Base-by-base conservation (phyloP, 2,329 filamentous ascomycete species). In the Biscogniauxia marginata region DNA sequence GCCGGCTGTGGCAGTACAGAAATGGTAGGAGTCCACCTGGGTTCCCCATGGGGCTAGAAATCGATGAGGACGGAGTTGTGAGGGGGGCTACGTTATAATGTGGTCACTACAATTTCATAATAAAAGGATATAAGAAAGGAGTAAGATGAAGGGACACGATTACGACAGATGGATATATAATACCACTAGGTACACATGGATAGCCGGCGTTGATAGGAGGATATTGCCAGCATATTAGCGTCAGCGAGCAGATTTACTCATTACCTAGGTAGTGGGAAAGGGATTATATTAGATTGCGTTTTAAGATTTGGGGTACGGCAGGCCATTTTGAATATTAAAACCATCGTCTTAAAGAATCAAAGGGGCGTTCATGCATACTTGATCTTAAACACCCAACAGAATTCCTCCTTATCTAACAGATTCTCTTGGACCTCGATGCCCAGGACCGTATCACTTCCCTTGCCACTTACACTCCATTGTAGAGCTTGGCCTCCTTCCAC, bases 1-100 rank as follows among this genome's bases (percentile, higher is more conserved):
- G 84, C 64, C 77, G 85, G 47, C 68, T 88, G 23, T 87, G 85
- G 84, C 74, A 79, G 59, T 87, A 87, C 65, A 74, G 84, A 50
- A 86, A 87, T 64, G 85, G 85, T 1, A 73, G 68, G 55, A 81
- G 77, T 44, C 84, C 84, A 1, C 65, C 74, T 4, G 77, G 80
- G 44, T 63, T 65, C 23, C 74, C 75, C 13, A 71, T 73, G 0
- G 59, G 73, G 56, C 52, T 79, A 44, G 53, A 63, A 2, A 65
- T 58, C 23, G 73, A 77, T 48, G 58, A 52, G 60, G 68, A 70
- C 45, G 72, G 75, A 1, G 61, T 76, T 39, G 64, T 73, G 6
- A 71, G 75, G 53, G 74, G 69, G 49, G 19, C 24, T 22, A 63
- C 61, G 6, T 43, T 61, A 24, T 62, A 53, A 49, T 21, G 45